These are phyloP conservation scores for Usnea hakonensis DNA, from an alignment of 495 filamentous ascomycete species.

Conservation along the genomic window DNA sequence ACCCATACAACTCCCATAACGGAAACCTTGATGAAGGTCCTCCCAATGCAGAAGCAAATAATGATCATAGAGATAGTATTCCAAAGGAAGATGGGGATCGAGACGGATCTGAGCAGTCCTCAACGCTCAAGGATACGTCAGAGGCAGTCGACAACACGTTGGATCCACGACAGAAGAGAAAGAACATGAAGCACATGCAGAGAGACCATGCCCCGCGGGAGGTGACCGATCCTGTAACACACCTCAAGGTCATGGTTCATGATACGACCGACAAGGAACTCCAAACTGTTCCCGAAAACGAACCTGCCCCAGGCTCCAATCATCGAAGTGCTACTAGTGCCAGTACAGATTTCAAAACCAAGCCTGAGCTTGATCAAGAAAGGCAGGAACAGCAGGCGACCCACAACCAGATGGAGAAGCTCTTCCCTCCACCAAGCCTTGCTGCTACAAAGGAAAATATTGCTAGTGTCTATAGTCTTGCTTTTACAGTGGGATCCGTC, in stretches of 20 bases:
- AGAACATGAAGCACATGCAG: slow-evolving; percentile 50
- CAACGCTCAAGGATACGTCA: slow-evolving; percentile 41
- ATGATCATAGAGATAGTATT: slow-evolving; percentile 5
- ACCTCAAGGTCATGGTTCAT: slow-evolving; percentile 56
- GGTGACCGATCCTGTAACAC: slow-evolving; percentile 68
- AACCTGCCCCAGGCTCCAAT: slow-evolving; percentile 36
- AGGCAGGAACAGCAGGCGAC: slow-evolving; percentile 38
- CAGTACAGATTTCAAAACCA: slow-evolving; percentile 38
- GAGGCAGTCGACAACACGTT: slow-evolving; percentile 39
- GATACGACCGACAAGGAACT: slow-evolving; percentile 56
- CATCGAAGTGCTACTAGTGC: slow-evolving; percentile 39
- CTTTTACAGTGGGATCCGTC: slow-evolving; percentile 37
- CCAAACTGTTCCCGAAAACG: slow-evolving; percentile 46
- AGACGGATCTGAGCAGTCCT: slow-evolving; percentile 8
- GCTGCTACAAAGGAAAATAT: slow-evolving; percentile 42
- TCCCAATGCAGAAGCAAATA: not conserved
- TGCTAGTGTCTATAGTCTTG: slow-evolving; percentile 37
- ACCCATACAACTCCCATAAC: slow-evolving; percentile 19
- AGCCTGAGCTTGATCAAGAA: slow-evolving; percentile 40
- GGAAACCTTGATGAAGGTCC: slow-evolving; percentile 12
- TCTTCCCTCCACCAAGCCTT: slow-evolving; percentile 59
- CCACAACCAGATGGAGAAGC: slow-evolving; percentile 43
- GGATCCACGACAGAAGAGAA: slow-evolving; percentile 51
- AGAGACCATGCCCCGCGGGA: slow-evolving; percentile 48
- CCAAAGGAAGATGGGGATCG: slow-evolving; percentile 19